A percentile compares a stretch with the other conserved stretches of the same genome.
These are phyloP conservation scores for Fallopia convolvulus DNA, from an alignment of 148 eudicot species.

Conservation along the genomic window DNA sequence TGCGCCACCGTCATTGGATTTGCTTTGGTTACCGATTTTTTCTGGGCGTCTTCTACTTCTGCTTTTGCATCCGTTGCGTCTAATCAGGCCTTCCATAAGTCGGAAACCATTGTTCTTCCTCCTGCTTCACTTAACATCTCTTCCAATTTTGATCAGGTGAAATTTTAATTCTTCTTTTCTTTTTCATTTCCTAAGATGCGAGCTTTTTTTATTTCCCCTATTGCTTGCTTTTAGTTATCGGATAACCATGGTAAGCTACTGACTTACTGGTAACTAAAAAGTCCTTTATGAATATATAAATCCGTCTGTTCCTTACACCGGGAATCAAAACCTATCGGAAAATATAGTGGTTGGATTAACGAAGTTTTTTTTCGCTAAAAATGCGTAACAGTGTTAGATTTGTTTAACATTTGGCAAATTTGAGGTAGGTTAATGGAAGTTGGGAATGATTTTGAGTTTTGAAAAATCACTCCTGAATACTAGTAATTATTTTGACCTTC, in stretches of 20 bases:
- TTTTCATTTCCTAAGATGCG: background rate
- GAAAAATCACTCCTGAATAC: too few relatives aligned
- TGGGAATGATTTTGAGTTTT: background rate
- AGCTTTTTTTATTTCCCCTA: background rate
- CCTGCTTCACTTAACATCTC: slow-evolving; percentile 11
- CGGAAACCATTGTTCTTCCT: slow-evolving; percentile 12
- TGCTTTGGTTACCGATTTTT: slow-evolving; percentile 17
- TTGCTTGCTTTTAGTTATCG: background rate
- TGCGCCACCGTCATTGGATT: slow-evolving; percentile 13
- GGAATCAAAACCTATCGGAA: background rate
- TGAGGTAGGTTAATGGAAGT: background rate
- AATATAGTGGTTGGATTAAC: background rate
- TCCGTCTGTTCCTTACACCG: background rate
- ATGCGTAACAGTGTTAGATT: background rate
- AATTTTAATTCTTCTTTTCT: background rate
- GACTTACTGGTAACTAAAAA: background rate
- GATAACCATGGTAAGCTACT: background rate
- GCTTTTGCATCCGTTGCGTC: slow-evolving; percentile 3
- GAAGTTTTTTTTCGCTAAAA: background rate
- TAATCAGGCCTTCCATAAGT: slow-evolving; percentile 6
- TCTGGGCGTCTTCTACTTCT: slow-evolving; percentile 19
- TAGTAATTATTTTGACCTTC: background rate
- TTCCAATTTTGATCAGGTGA: background rate
- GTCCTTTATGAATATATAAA: background rate
- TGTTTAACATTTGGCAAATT: background rate